Conservation (phyloP, 78 protist genomes). For the Monocercomonoides exilis region DNA sequence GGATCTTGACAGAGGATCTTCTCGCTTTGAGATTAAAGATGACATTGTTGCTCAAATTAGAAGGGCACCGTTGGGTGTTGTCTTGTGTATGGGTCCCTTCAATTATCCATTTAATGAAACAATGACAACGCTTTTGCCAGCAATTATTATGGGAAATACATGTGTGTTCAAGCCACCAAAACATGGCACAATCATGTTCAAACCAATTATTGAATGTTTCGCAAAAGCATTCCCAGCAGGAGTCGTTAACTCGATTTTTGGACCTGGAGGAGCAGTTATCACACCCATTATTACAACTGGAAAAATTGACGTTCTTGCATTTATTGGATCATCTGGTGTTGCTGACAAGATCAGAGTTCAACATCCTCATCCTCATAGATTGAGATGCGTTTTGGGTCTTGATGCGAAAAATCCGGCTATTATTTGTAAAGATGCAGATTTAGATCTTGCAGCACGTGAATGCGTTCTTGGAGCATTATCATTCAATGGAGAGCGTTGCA, state of each 20-base stretch:
- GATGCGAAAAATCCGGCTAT: constrained; percentile 12
- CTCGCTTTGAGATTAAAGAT: not conserved
- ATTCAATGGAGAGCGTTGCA: constrained; percentile 49
- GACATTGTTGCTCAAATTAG: constrained; percentile 30
- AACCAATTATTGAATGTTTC: constrained; percentile 7
- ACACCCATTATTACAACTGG: constrained; percentile 33
- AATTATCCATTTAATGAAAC: constrained; percentile 42
- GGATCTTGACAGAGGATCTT: not conserved
- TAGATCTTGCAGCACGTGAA: constrained; percentile 26
- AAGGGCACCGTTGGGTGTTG: constrained; percentile 26
- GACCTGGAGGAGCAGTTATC: constrained; percentile 15
- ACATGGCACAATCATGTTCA: not conserved
- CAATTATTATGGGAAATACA: constrained; percentile 40
- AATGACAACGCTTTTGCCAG: constrained; percentile 34
- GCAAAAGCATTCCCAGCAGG: constrained; percentile 28
- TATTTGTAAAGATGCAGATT: constrained; percentile 11
- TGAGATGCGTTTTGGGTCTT: constrained; percentile 17
- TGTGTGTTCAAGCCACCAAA: constrained; percentile 17
- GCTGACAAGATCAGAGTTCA: not conserved
- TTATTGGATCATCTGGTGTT: constrained; percentile 33
- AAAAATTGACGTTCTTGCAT: constrained; percentile 29
- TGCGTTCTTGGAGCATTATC: constrained; percentile 24
- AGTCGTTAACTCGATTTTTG: constrained; percentile 25
- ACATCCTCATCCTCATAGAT: not conserved
- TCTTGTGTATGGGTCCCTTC: constrained; percentile 31